Conservation (phyloP, 176 grass and related monocot species). For the Carex cristatella region DNA sequence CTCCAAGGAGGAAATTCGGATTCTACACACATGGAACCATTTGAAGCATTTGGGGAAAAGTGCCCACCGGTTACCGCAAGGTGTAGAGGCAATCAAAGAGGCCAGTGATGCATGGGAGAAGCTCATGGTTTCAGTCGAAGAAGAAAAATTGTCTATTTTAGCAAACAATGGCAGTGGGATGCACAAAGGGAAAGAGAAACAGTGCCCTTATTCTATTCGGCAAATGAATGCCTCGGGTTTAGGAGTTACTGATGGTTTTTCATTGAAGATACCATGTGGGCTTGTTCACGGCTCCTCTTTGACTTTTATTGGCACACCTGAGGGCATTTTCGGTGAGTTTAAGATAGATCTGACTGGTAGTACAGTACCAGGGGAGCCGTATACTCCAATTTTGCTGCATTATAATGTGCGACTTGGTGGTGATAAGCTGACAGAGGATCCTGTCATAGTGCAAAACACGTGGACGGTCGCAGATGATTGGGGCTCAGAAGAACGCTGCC, state of each 20-base stretch:
- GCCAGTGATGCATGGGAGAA: constrained; percentile 77
- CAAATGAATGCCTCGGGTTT: constrained; percentile 78
- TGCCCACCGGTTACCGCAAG: constrained; percentile 61
- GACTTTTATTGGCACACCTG: constrained; percentile 87
- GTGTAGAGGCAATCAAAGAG: constrained; percentile 80
- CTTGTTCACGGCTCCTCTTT: constrained; percentile 92
- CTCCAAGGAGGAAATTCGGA: constrained; percentile 43
- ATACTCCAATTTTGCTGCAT: constrained; percentile 82
- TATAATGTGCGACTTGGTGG: constrained; percentile 93
- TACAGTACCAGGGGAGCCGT: constrained; percentile 80
- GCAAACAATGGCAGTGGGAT: constrained; percentile 36
- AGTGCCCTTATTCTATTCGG: constrained; percentile 91
- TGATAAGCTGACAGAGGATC: constrained; percentile 98
- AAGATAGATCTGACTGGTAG: constrained; percentile 70
- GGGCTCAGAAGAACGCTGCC: constrained; percentile 88
- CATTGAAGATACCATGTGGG: constrained; percentile 80
- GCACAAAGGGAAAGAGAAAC: constrained; percentile 69
- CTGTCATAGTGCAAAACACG: constrained; percentile 96
- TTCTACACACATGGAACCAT: constrained; percentile 70
- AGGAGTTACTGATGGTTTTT: constrained; percentile 43
- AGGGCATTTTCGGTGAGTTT: constrained; percentile 74
- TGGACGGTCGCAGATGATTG: constrained; percentile 83
- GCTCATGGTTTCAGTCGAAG: constrained; percentile 59
- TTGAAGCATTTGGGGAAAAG: constrained; percentile 54
- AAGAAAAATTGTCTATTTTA: constrained; percentile 38